Base-by-base conservation (phyloP, 257 asterid genomes). In the Verbascum thapsus region DNA sequence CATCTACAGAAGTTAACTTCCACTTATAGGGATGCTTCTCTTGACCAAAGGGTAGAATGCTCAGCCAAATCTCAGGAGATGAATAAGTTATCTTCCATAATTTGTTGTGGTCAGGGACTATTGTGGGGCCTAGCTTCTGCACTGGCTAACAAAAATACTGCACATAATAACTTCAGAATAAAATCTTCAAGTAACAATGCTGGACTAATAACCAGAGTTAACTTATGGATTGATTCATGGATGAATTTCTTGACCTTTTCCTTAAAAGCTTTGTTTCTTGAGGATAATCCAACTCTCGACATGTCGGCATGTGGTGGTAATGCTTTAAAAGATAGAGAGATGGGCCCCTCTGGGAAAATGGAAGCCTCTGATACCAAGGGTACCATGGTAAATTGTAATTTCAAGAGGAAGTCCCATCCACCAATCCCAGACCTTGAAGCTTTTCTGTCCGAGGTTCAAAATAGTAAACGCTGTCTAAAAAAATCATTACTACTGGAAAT, bases 91-190 rank as follows among this genome's bases (percentile, higher is more conserved):
- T 81, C 91, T 50, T 62, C 90, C 34, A 45, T 65, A 10, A 48
- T 82, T 61, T 75, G 97, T 60, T 86, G 94, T 79, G 71, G 69
- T 63, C 91, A 83, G 72, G 97, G 96, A 66, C 74, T 87, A 48
- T 80, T 92, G 52, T 78, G 81, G 83, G 97, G 97, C 19, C 65
- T 89, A 61, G 83, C 87, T 67, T 83, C 82, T 45, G 67, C 83
- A 39, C 57, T 80, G 53, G 80, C 77, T 61, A 74, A 52, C 41
- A 30, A 41, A 66, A 67, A 48, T 49, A 70, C 74, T 42, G 74
- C 8, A 61, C 69, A 63, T 22, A 58, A 70, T 73, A 70, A 70
- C 68, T 20, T 41, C 69, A 68, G 67, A 73, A 22, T 61, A 41
- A 77, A 65, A 53, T 66, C 71, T 32, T 77, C 82, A 63, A 71